phyloP scores from a whole-genome alignment of 73 alveolate genomes.

The Tetrahymena thermophila region DNA sequence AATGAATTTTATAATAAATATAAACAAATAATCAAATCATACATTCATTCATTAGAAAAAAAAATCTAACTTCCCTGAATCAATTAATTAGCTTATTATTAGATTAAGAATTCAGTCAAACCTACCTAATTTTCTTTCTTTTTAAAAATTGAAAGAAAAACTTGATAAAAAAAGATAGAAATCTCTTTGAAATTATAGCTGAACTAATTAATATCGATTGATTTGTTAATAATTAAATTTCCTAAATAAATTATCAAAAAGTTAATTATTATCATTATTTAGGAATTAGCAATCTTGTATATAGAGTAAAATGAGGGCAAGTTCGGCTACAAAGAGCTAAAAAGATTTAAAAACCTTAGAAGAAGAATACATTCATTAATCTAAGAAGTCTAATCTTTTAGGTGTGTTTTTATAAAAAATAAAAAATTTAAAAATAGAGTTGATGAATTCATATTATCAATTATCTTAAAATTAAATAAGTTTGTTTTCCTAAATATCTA shows the following conservation, averaged over 20 bases:
- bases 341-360: conserved; percentile 30
- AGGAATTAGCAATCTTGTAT: background rate
- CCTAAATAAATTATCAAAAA: background rate
- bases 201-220: background rate
- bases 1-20: background rate
- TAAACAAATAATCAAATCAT: background rate
- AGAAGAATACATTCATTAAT: conserved; percentile 30
- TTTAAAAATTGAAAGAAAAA: background rate
- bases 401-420: background rate
- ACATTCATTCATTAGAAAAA: background rate
- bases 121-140: background rate
- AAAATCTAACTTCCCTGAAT: background rate
- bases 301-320: background rate
- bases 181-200: background rate
- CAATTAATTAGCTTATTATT: background rate
- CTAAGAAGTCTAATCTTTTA: conserved; percentile 25
- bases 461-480: too few relatives aligned
- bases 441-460: background rate
- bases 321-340: conserved; percentile 37
- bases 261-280: background rate
- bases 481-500: too few relatives aligned
- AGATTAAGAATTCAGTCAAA: background rate
- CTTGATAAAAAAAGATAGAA: background rate
- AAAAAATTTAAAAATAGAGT: too few relatives aligned
- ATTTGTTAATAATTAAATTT: background rate